These are phyloP conservation scores for Neurospora crassa DNA, from an alignment of 2,329 filamentous ascomycete genomes.

Conservation along the genomic window DNA sequence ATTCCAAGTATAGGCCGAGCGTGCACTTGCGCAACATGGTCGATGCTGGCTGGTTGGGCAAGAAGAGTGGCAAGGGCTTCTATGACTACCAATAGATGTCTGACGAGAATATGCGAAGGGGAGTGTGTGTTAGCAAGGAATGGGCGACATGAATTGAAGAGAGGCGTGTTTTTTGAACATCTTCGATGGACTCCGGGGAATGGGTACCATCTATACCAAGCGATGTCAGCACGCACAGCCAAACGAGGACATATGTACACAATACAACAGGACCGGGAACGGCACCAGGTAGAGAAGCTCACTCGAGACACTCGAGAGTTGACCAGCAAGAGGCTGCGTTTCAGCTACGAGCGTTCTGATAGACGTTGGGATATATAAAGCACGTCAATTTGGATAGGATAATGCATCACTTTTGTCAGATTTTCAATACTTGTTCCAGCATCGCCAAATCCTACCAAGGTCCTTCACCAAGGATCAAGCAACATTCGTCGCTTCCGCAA, in stretches of 20 bases:
- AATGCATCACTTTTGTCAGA: neutral
- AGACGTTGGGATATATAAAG: neutral
- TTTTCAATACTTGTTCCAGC: neutral
- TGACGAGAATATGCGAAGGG: neutral
- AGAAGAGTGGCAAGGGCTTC: conserved; percentile 95
- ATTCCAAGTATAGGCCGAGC: conserved; percentile 89
- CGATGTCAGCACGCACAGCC: neutral
- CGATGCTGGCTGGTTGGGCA: conserved; percentile 92
- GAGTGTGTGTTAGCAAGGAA: neutral
- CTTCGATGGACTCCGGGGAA: neutral
- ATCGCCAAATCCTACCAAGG: neutral
- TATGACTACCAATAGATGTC: conserved; percentile 61
- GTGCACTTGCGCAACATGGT: conserved; percentile 91
- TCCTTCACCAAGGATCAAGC: neutral
- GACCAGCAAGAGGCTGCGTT: neutral
- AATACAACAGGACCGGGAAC: neutral
- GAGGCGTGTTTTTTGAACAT: neutral
- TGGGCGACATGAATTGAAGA: neutral
- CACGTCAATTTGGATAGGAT: neutral
- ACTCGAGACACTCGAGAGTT: neutral
- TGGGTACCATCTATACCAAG: neutral
- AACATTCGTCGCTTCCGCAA: neutral
- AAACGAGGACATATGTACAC: neutral
- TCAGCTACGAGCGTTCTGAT: neutral
- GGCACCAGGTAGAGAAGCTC: neutral